phyloP scores from a whole-genome alignment of 1,139 yeast genomes.

The Candida sp. region DNA sequence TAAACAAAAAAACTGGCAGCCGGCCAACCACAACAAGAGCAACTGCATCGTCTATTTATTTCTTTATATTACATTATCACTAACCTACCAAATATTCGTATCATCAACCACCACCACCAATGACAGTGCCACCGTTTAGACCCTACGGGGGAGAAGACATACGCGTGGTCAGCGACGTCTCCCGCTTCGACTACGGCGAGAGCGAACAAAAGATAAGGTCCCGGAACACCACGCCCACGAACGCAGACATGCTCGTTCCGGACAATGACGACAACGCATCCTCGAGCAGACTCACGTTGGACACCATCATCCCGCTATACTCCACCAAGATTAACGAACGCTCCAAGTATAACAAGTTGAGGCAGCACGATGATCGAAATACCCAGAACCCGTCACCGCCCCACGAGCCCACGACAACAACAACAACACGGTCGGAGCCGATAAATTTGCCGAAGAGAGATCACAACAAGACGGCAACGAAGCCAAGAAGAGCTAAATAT shows the following conservation, averaged over 20 bases:
- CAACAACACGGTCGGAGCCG: constrained; percentile 1
- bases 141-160: constrained; percentile 26
- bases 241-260: constrained; percentile 14
- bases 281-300: constrained; percentile 18
- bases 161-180: constrained; percentile 32
- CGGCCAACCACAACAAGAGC: background rate
- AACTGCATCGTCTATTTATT: background rate
- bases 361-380: constrained; percentile 1
- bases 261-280: constrained; percentile 11
- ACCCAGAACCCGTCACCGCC: constrained; percentile 6
- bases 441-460: constrained; percentile 5
- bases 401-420: background rate
- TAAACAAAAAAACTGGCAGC: background rate
- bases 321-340: constrained; percentile 13
- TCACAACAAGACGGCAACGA: background rate
- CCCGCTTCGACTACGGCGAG: constrained; percentile 31
- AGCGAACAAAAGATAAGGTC: constrained; percentile 27
- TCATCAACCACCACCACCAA: background rate
- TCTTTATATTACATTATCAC: background rate
- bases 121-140: constrained; percentile 18
- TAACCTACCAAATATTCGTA: background rate
- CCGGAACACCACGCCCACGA: constrained; percentile 32
- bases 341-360: constrained; percentile 1
- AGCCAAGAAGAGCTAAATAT: background rate
- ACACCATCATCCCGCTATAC: constrained; percentile 19